Conservation (phyloP, 495 filamentous ascomycete genomes). For the Neurospora pannonica region DNA sequence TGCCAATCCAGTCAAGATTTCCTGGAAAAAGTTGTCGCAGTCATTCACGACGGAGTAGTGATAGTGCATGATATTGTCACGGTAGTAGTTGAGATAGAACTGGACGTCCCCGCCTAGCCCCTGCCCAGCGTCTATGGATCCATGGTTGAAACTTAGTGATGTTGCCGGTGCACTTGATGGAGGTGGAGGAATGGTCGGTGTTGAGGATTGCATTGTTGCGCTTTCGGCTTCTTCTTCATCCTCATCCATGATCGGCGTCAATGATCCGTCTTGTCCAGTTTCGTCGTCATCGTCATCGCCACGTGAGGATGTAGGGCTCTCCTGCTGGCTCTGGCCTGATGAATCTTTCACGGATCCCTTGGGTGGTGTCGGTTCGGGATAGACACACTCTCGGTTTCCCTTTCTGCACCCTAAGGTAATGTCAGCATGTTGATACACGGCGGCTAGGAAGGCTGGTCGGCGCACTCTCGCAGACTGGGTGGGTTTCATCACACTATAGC, state of each 20-base stretch:
- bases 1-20: constrained; percentile 59
- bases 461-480: constrained; percentile 80
- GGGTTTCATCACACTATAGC: constrained; percentile 70
- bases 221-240: constrained; percentile 43
- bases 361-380: constrained; percentile 56
- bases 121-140: neutral
- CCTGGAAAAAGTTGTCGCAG: constrained; percentile 59
- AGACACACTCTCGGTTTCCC: constrained; percentile 73
- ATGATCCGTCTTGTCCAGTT: constrained; percentile 37
- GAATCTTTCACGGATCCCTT: constrained; percentile 39
- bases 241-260: constrained; percentile 60
- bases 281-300: constrained; percentile 46
- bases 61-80: constrained; percentile 60
- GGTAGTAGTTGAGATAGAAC: constrained; percentile 71
- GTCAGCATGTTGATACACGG: constrained; percentile 14
- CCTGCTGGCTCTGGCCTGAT: constrained; percentile 41
- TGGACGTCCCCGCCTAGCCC: constrained; percentile 18
- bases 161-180: constrained; percentile 35
- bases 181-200: constrained; percentile 28
- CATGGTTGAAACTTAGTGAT: constrained; percentile 13
- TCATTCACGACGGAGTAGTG: constrained; percentile 73
- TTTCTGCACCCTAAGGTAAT: constrained; percentile 61
- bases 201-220: constrained; percentile 23
- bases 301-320: constrained; percentile 41
- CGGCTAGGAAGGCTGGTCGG: neutral